Evolutionary conservation across 208 protist genomes (phyloP), one percentile per base, ranked within the genome.

Genomic region (Naegleria lovaniensis): DNA sequence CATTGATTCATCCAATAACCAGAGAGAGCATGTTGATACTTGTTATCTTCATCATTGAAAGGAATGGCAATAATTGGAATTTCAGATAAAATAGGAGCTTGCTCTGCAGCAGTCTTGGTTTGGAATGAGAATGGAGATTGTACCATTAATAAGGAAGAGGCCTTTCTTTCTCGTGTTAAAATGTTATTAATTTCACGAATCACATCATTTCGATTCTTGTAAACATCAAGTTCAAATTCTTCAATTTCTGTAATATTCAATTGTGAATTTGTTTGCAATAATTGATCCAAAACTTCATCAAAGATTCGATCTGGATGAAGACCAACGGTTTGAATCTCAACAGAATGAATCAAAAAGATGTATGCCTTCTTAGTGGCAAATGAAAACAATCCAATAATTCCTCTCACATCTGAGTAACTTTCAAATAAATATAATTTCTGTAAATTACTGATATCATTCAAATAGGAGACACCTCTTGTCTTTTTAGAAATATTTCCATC

Each of bases 341-440:
- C 25, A 6, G 67, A 29, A 9, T 79, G 83, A 85, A 84, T 67
- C 15, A 90, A 22, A 52, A 91, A 89, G 9, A 92, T 85, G 55
- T 85, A 29, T 33, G 25, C 39, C 22, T 40, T 85, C 43, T 86
- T 86, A 15, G 76, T 85, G 5, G 36, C 43, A 76, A 59, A 88
- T 40, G 36, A 83, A 52, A 52, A 91, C 33, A 92, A 43, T 36
- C 87, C 91, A 29, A 91, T 9, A 33, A 84, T 13, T 25, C 58
- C 59, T 87, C 88, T 85, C 0, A 39, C 59, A 16, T 92, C 89
- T 25, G 3, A 16, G 38, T 33, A 11, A 79, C 55, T 88, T 11
- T 91, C 33, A 84, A 91, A 92, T 22, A 92, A 5, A 38, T 86
- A 92, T 6, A 92, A 48, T 29, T 59, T 91, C 48, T 88, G 91